Base-by-base conservation (phyloP, 495 filamentous ascomycete species). In the Penicillium turbatum region DNA sequence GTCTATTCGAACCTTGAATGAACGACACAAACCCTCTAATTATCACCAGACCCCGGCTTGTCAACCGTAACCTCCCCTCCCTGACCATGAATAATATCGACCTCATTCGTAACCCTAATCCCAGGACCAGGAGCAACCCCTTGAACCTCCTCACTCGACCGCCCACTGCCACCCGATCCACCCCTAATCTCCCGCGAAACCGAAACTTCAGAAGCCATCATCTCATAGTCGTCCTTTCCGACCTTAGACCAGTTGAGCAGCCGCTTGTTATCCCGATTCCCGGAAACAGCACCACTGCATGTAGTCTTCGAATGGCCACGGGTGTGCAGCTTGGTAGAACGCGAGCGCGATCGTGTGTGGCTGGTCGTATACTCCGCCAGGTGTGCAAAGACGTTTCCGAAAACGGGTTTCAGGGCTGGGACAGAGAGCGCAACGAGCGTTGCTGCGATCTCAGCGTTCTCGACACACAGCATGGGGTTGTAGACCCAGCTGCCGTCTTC, bases 351-450 rank as follows among this genome's bases (percentile, higher is more conserved):
- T 35, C 55, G 63, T 5, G 59, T 65, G 29, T 60, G 59, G n/a
- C 61, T 67, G 13, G 58, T 53, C 1, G 61, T 61, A 36, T 66
- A 61, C 45, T 67, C 64, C 1, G 58, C 61, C 16, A 66, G 13
- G 35, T 65, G 65, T 16, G 41, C 36, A 38, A 66, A 68, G 2
- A 66, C 29, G 37, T 61, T 64, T 21, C 71, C 69, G 31, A 74
- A 73, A 29, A 76, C 52, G 8, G 72, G 71, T 42, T 75, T 75
- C 37, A 76, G 55, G 15, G 72, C 75, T 9, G 75, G 75, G 3
- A 76, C 65, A 0, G 75, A 78, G 17, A 78, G 65, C 4, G 75
- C 73, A 31, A 77, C 68, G 3, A 78, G 48, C 1, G 75, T 77
- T 10, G 66, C 57, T 11, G 72, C 74, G 12, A 78, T 67, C 38